Evolutionary conservation across 169 alveolate genomes (phyloP).

Genomic region (Eimeria necatrix): DNA sequence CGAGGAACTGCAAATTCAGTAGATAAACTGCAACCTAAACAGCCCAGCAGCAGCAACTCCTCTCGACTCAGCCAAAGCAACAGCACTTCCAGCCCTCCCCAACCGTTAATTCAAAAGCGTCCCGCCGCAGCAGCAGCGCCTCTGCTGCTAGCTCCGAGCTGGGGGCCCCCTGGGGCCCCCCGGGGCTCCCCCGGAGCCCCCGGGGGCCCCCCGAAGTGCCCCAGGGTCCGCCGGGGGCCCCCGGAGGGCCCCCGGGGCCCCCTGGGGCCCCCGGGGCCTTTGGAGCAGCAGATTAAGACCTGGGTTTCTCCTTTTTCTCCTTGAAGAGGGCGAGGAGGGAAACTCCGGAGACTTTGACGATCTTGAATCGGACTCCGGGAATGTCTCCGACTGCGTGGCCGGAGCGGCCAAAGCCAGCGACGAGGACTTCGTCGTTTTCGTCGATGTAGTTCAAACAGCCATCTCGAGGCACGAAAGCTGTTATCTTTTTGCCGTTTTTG

Average conservation of each 20-base stretch:
- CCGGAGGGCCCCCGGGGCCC: neutral
- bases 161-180: neutral
- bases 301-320: slow-evolving; percentile 98
- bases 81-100: too few relatives aligned
- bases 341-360: slow-evolving; percentile 98
- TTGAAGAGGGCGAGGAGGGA: slow-evolving; percentile 97
- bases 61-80: too few relatives aligned
- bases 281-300: slow-evolving; percentile 87
- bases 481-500: slow-evolving; percentile 99
- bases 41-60: too few relatives aligned
- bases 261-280: neutral
- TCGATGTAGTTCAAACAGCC: slow-evolving; percentile 99
- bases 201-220: neutral
- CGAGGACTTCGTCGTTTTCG: slow-evolving; percentile 99
- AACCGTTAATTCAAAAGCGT: neutral
- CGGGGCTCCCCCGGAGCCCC: neutral
- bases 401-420: slow-evolving; percentile 99
- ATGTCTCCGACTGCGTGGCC: slow-evolving; percentile 99
- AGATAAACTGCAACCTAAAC: too few relatives aligned
- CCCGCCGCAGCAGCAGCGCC: neutral
- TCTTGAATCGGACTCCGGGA: slow-evolving; percentile 99
- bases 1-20: too few relatives aligned
- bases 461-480: slow-evolving; percentile 99
- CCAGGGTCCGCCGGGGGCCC: too few relatives aligned
- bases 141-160: neutral